Conservation (phyloP, 2,329 filamentous ascomycete species). For the Lecanoromycetidae sp. region DNA sequence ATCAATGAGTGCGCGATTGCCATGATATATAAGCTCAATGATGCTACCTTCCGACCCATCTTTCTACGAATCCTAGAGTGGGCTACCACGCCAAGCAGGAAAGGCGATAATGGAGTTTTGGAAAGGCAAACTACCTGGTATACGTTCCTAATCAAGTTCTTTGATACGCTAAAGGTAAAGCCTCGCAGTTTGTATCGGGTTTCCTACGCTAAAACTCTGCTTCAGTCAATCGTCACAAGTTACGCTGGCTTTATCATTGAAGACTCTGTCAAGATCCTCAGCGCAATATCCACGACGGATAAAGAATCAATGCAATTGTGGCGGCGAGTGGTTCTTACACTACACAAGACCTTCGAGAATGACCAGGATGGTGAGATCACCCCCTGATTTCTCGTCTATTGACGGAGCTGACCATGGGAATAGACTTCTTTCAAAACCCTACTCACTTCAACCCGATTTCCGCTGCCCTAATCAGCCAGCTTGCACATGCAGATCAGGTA, state of each 20-base stretch:
- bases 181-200: background rate
- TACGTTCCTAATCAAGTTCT: slow-evolving; percentile 67
- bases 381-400: background rate
- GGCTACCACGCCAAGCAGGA: slow-evolving; percentile 51
- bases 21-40: slow-evolving; percentile 95
- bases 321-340: slow-evolving; percentile 55
- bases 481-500: slow-evolving; percentile 35
- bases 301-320: slow-evolving; percentile 50
- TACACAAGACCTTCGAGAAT: slow-evolving; percentile 67
- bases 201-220: slow-evolving; percentile 15
- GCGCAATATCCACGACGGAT: slow-evolving; percentile 28
- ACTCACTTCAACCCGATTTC: slow-evolving; percentile 68
- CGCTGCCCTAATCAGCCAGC: slow-evolving; percentile 56
- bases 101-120: slow-evolving; percentile 45
- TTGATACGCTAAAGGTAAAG: slow-evolving; percentile 61
- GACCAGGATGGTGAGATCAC: slow-evolving; percentile 59
- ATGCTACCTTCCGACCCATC: slow-evolving; percentile 81
- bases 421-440: slow-evolving; percentile 87
- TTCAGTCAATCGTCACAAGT: slow-evolving; percentile 72
- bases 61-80: slow-evolving; percentile 81
- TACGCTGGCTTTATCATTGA: slow-evolving; percentile 81
- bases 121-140: slow-evolving; percentile 66
- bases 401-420: slow-evolving; percentile 17
- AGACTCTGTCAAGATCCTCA: slow-evolving; percentile 53
- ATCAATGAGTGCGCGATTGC: slow-evolving; percentile 64